These are phyloP conservation scores for Mucor sp. DNA, from an alignment of 371 early-diverging fungal genomes.

Conservation along the genomic window DNA sequence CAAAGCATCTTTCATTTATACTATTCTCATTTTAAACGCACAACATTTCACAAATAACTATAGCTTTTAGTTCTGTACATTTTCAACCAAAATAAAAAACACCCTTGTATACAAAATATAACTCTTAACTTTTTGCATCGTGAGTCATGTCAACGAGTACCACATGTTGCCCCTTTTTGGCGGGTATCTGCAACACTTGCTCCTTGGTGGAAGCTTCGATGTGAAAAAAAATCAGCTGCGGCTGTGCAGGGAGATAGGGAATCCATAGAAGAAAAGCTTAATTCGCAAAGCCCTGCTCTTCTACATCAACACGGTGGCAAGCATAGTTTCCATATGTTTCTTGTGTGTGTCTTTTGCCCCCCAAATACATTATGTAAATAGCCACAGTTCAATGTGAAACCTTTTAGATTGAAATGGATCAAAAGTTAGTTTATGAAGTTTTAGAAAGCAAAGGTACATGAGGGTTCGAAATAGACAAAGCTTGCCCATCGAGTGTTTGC, in stretches of 20 bases:
- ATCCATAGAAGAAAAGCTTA: neutral
- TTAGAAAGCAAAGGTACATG: neutral
- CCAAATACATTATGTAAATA: neutral
- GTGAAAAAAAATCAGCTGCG: neutral
- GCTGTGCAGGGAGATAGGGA: neutral
- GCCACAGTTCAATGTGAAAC: neutral
- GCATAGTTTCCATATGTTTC: neutral
- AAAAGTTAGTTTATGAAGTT: neutral
- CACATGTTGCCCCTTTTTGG: neutral
- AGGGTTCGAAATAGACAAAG: neutral
- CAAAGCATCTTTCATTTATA: neutral
- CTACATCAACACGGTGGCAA: neutral
- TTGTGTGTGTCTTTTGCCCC: neutral
- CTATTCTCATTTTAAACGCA: neutral
- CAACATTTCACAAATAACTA: neutral
- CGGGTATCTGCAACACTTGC: neutral
- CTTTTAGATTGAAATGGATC: neutral
- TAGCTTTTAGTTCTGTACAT: neutral
- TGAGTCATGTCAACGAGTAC: neutral
- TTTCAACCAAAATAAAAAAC: neutral
- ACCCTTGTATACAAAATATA: conserved; percentile 2
- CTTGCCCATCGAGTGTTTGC: neutral
- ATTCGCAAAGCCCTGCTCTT: neutral
- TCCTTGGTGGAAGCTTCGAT: neutral
- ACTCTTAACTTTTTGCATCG: neutral